Evolutionary conservation across 2,329 filamentous ascomycete genomes (phyloP).

Genomic region (Paramyrothecium sp.): DNA sequence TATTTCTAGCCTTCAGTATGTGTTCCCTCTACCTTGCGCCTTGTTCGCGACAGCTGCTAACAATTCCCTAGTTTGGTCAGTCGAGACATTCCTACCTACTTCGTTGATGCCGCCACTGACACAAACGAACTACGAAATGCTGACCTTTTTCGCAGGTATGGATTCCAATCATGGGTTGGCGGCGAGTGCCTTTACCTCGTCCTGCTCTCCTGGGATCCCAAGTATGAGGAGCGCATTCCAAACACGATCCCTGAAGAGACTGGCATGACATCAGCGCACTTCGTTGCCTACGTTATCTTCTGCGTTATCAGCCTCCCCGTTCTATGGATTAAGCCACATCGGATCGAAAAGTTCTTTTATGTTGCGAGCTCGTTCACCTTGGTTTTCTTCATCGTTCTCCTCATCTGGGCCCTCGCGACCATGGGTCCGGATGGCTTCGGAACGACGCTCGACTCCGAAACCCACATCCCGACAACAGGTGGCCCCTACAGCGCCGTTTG

Average conservation of each 20-base stretch:
- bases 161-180: slow-evolving; percentile 45
- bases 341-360: slow-evolving; percentile 40
- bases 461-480: slow-evolving; percentile 19
- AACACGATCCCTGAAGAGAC: slow-evolving; percentile 38
- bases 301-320: slow-evolving; percentile 39
- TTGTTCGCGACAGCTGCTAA: slow-evolving; percentile 3
- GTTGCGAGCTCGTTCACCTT: slow-evolving; percentile 36
- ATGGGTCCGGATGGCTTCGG: slow-evolving; percentile 40
- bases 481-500: slow-evolving; percentile 29
- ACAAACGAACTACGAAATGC: not conserved
- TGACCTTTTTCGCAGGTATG: slow-evolving; percentile 27
- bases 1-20: slow-evolving; percentile 38
- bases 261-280: slow-evolving; percentile 42
- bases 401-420: slow-evolving; percentile 43
- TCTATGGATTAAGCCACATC: slow-evolving; percentile 43
- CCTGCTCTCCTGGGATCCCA: slow-evolving; percentile 42
- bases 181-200: slow-evolving; percentile 45
- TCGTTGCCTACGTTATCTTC: slow-evolving; percentile 43
- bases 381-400: slow-evolving; percentile 37
- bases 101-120: not conserved
- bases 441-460: slow-evolving; percentile 22
- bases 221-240: slow-evolving; percentile 37
- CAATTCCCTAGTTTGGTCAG: slow-evolving; percentile 20
- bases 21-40: not conserved
- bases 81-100: not conserved